Percentiles rank a stretch among this genome's conserved stretches.
Conservation (phyloP, 306 rosid genomes). For the Inga oerstediana region DNA sequence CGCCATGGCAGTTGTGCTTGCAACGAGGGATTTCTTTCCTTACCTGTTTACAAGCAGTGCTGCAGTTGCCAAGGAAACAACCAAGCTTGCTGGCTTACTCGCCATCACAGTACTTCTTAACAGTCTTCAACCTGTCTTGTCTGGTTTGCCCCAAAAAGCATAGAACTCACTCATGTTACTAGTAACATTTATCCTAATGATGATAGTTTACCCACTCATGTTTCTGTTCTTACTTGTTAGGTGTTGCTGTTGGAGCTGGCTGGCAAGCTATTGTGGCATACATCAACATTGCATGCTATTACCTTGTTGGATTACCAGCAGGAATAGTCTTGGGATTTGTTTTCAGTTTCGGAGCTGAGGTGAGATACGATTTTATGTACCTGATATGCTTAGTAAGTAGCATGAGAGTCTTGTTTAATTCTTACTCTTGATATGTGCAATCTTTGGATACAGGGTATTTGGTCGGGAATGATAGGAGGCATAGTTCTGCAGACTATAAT, state of each 20-base stretch:
- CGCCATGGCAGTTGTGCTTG: conserved; percentile 44
- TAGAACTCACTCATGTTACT: background rate
- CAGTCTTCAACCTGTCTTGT: conserved; percentile 78
- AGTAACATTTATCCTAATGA: background rate
- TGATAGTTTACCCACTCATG: background rate
- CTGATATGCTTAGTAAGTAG: conserved; percentile 3
- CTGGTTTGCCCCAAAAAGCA: conserved; percentile 47
- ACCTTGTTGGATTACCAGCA: conserved; percentile 70
- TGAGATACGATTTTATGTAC: conserved; percentile 13
- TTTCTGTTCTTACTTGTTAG: conserved; percentile 37
- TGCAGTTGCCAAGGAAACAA: conserved; percentile 71
- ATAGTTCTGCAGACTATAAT: conserved; percentile 64
- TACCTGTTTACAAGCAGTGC: conserved; percentile 62
- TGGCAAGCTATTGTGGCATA: conserved; percentile 85
- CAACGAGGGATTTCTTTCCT: conserved; percentile 65
- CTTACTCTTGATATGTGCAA: background rate
- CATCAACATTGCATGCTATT: conserved; percentile 79
- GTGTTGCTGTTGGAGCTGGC: conserved; percentile 92
- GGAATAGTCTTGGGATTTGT: conserved; percentile 75
- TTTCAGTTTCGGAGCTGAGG: conserved; percentile 63
- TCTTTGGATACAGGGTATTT: conserved; percentile 62
- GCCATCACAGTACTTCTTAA: conserved; percentile 62
- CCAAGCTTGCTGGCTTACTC: conserved; percentile 64
- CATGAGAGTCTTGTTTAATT: background rate
- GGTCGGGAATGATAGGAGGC: conserved; percentile 88